A percentile compares a stretch with the other conserved stretches of the same genome.
These are phyloP conservation scores for Lactarius akahatsu DNA, from an alignment of 768 basidiomycete species.

Conservation along the genomic window DNA sequence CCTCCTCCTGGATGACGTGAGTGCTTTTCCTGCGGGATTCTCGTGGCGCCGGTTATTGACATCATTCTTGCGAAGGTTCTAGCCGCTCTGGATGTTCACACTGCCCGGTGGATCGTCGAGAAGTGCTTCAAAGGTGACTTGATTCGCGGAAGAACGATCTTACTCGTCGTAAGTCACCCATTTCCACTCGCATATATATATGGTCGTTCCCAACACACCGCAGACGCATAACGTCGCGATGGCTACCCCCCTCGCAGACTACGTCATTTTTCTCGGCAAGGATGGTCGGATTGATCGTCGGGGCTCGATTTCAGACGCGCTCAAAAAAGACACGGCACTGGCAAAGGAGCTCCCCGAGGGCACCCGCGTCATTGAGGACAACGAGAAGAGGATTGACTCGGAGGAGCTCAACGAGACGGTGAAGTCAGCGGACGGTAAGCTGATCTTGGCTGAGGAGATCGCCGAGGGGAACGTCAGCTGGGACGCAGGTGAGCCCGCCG, in stretches of 20 bases:
- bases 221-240: slow-evolving; percentile 57
- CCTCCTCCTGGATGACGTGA: slow-evolving; percentile 61
- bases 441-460: slow-evolving; percentile 66
- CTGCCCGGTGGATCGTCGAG: no score
- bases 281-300: slow-evolving; percentile 54
- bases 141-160: no score
- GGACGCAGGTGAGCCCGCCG: slow-evolving; percentile 38
- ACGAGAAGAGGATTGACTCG: slow-evolving; percentile 32
- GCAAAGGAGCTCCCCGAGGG: slow-evolving; percentile 33
- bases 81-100: slow-evolving; percentile 35
- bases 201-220: background rate
- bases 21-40: background rate
- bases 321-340: slow-evolving; percentile 42
- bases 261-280: slow-evolving; percentile 53
- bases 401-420: slow-evolving; percentile 26
- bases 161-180: no score
- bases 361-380: slow-evolving; percentile 30
- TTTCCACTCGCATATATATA: background rate
- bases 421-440: slow-evolving; percentile 47
- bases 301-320: slow-evolving; percentile 49
- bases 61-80: slow-evolving; percentile 35
- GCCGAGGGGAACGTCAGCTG: slow-evolving; percentile 58
- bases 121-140: no score
- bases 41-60: background rate
- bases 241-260: slow-evolving; percentile 51